Conservation (phyloP, 169 alveolate species). For the Cryptosporidium bovis region DNA sequence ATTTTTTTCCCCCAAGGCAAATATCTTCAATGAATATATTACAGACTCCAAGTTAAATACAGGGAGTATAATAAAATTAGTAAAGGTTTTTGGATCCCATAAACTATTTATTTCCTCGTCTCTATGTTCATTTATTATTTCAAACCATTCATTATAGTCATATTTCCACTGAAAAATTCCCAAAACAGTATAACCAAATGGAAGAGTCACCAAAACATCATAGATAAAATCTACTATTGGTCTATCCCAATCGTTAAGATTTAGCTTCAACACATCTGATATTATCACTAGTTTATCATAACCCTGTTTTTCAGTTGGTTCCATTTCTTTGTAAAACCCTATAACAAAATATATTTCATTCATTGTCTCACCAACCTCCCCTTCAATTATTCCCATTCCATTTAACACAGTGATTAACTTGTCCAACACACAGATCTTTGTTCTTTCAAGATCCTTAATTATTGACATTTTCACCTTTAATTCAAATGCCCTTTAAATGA, state of each 20-base stretch:
- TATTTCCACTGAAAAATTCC: slow-evolving; percentile 30
- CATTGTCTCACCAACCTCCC: slow-evolving; percentile 35
- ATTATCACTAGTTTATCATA: slow-evolving; percentile 19
- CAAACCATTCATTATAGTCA: slow-evolving; percentile 27
- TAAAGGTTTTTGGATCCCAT: slow-evolving; percentile 3
- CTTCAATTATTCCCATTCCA: slow-evolving; percentile 15
- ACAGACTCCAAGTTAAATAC: neutral
- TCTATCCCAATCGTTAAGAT: slow-evolving; percentile 28
- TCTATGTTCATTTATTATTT: slow-evolving; percentile 1
- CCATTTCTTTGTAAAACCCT: slow-evolving; percentile 9
- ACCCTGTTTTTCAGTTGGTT: neutral
- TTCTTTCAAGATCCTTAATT: slow-evolving; percentile 23
- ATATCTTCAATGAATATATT: slow-evolving; percentile 26
- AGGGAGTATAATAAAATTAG: slow-evolving; percentile 40
- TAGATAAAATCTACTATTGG: slow-evolving; percentile 33
- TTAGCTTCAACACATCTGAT: slow-evolving; percentile 43
- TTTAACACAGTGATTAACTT: neutral
- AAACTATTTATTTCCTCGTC: slow-evolving; percentile 8
- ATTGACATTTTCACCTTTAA: neutral
- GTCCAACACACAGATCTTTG: slow-evolving; percentile 15
- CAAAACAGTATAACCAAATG: slow-evolving; percentile 41
- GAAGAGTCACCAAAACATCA: slow-evolving; percentile 35
- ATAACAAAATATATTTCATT: slow-evolving; percentile 50
- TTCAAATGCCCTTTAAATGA: no score
- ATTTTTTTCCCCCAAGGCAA: slow-evolving; percentile 1